A percentile compares a stretch with the other conserved stretches of the same genome.
Evolutionary conservation across 805 yeast genomes (phyloP).

Genomic region (Wickerhamiella kurtzmanii): DNA sequence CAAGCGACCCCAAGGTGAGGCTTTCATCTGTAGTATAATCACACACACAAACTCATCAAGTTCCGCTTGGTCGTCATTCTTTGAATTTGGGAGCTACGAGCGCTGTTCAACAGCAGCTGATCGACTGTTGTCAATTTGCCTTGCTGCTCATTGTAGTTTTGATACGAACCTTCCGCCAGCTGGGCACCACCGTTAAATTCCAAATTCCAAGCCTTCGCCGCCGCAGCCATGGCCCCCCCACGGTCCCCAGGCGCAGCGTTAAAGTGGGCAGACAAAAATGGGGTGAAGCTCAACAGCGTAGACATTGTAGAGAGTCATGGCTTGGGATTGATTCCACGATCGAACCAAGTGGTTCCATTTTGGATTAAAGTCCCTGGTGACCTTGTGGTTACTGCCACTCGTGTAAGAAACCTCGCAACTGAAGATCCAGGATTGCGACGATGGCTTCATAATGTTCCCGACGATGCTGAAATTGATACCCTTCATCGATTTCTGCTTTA

Average conservation of each 20-base stretch:
- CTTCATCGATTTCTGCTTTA: slow-evolving; percentile 16
- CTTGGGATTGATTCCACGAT: neutral
- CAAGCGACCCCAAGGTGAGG: too few species aligned
- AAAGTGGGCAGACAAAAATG: neutral
- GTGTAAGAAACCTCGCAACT: slow-evolving; percentile 8
- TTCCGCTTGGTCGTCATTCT: too few species aligned
- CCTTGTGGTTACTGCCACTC: slow-evolving; percentile 5
- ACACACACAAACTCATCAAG: too few species aligned
- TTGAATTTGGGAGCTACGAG: too few species aligned
- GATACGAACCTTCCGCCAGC: too few species aligned
- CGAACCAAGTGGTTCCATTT: neutral
- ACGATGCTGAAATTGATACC: slow-evolving; percentile 3
- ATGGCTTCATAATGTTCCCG: slow-evolving; percentile 10
- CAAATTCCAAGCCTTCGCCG: too few species aligned
- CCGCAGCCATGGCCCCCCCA: too few species aligned
- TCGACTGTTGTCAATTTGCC: too few species aligned
- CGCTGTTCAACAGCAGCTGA: too few species aligned
- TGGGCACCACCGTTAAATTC: too few species aligned
- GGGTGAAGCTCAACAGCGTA: slow-evolving; percentile 2
- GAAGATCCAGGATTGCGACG: slow-evolving; percentile 5
- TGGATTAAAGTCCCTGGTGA: slow-evolving; percentile 11
- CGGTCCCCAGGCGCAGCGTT: neutral
- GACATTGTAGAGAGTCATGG: neutral
- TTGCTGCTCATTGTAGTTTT: too few species aligned
- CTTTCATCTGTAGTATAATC: too few species aligned